A percentile compares a stretch with the other conserved stretches of the same genome.
phyloP scores from a whole-genome alignment of 495 filamentous ascomycete species.

The Penicillium coffeae region DNA sequence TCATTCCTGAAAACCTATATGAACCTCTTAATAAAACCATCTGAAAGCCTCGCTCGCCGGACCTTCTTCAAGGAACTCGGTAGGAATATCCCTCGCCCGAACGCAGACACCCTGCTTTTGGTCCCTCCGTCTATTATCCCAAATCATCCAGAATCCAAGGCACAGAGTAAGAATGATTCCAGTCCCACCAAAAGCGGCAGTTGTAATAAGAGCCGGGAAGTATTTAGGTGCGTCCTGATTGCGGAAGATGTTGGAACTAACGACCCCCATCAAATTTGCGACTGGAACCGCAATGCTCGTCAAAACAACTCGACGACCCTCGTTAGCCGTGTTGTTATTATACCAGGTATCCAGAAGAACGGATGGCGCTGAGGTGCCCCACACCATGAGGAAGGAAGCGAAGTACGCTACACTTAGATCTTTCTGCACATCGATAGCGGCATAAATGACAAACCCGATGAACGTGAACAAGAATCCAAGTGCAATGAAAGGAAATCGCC shows the following conservation, averaged over 20 bases:
- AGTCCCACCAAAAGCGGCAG: constrained; percentile 65
- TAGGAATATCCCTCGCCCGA: constrained; percentile 63
- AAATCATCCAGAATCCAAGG: constrained; percentile 65
- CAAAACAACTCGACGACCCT: constrained; percentile 64
- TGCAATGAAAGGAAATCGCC: constrained; percentile 70
- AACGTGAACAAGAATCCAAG: constrained; percentile 71
- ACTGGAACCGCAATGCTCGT: constrained; percentile 72
- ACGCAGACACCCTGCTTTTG: constrained; percentile 55
- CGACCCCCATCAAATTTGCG: constrained; percentile 79
- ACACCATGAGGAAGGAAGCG: constrained; percentile 79
- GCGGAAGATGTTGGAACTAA: constrained; percentile 72
- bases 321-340: constrained; percentile 78
- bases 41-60: constrained; percentile 61
- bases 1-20: not conserved
- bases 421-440: constrained; percentile 56
- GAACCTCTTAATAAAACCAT: constrained; percentile 50
- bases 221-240: constrained; percentile 68
- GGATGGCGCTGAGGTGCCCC: constrained; percentile 56
- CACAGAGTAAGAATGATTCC: constrained; percentile 55
- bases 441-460: constrained; percentile 72
- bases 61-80: constrained; percentile 64
- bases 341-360: constrained; percentile 59
- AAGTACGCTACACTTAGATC: constrained; percentile 67
- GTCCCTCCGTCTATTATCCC: constrained; percentile 66
- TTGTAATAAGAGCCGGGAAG: constrained; percentile 67